Evolutionary conservation across 345 rosid species (phyloP).

Genomic region (Eutrema japonicum): DNA sequence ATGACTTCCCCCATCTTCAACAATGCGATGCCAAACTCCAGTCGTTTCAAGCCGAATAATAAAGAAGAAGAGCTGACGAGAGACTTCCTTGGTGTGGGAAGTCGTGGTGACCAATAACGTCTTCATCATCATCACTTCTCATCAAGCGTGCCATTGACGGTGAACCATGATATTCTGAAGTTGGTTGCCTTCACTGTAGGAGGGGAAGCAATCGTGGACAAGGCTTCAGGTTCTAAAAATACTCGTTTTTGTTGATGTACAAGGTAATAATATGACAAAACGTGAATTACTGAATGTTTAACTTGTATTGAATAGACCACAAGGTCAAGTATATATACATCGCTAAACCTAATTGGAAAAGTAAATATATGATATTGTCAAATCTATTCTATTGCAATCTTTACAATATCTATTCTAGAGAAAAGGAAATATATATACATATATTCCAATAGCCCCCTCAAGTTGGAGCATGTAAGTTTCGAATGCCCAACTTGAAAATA

Average conservation of each 20-base stretch:
- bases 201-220: conserved; percentile 18
- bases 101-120: conserved; percentile 13
- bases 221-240: conserved; percentile 13
- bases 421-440: too few relatives aligned
- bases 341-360: too few relatives aligned
- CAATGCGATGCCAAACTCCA: conserved; percentile 17
- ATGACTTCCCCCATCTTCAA: conserved; percentile 34
- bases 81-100: conserved; percentile 66
- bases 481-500: not conserved
- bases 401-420: too few relatives aligned
- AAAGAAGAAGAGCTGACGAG: conserved; percentile 47
- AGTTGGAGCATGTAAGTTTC: not conserved
- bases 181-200: not conserved
- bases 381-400: too few relatives aligned
- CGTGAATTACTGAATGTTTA: too few relatives aligned
- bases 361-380: too few relatives aligned
- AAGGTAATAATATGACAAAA: not conserved
- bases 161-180: not conserved
- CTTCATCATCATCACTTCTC: not conserved
- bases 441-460: not conserved
- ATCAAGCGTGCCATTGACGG: conserved; percentile 40
- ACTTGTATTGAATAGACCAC: too few relatives aligned
- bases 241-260: not conserved
- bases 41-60: conserved; percentile 1
- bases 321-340: too few relatives aligned